These are phyloP conservation scores for Candida patagonica DNA, from an alignment of 805 yeast species.

Conservation along the genomic window DNA sequence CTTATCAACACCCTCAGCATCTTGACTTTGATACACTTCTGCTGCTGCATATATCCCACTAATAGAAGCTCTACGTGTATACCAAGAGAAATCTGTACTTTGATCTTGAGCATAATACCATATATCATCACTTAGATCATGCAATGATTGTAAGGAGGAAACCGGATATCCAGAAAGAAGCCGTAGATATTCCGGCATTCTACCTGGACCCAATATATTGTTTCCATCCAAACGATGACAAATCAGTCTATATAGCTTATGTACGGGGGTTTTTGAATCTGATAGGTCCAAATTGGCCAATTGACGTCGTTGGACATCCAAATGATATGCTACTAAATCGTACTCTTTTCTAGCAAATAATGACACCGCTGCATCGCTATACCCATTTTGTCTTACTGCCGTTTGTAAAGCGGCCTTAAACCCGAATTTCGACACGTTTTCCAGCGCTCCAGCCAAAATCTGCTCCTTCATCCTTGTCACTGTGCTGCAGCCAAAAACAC, in stretches of 20 bases:
- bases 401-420: constrained; percentile 41
- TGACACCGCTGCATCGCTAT: constrained; percentile 43
- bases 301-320: constrained; percentile 32
- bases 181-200: constrained; percentile 42
- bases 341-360: constrained; percentile 36
- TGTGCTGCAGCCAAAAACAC: too few species aligned
- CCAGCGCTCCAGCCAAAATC: constrained; percentile 32
- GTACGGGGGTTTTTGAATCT: constrained; percentile 36
- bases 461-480: constrained; percentile 16
- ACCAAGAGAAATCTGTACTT: constrained; percentile 83
- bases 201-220: constrained; percentile 11
- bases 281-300: constrained; percentile 21
- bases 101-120: constrained; percentile 70
- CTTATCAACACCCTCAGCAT: constrained; percentile 46
- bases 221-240: constrained; percentile 43
- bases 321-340: constrained; percentile 48
- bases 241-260: constrained; percentile 33
- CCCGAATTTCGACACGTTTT: constrained; percentile 42
- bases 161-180: constrained; percentile 54
- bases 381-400: constrained; percentile 40
- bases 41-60: constrained; percentile 62
- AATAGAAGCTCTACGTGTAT: constrained; percentile 69
- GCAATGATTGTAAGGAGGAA: constrained; percentile 56
- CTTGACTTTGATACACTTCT: constrained; percentile 76
- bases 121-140: constrained; percentile 72